A percentile compares a stretch with the other conserved stretches of the same genome.
Conservation (phyloP, 2,329 filamentous ascomycete species). For the Tolypocladium nubicola region DNA sequence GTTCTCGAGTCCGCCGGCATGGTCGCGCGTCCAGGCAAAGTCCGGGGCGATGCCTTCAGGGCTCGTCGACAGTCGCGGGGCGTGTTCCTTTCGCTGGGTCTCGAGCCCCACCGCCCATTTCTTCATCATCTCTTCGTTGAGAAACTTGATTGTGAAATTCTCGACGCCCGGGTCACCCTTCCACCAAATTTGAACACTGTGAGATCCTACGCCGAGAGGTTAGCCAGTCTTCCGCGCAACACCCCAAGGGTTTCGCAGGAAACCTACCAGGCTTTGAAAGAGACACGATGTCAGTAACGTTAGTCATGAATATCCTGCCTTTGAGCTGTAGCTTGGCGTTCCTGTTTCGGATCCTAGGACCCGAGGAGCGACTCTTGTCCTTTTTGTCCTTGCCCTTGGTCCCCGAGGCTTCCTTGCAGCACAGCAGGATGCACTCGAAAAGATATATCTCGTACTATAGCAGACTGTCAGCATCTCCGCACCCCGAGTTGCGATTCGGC, state of each 20-base stretch:
- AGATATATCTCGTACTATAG: slow-evolving; percentile 90
- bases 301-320: slow-evolving; percentile 97
- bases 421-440: slow-evolving; percentile 89
- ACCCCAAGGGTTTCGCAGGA: not conserved
- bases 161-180: slow-evolving; percentile 93
- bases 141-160: slow-evolving; percentile 90
- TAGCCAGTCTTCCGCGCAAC: not conserved
- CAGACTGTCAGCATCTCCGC: not conserved
- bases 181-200: slow-evolving; percentile 97
- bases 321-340: slow-evolving; percentile 86
- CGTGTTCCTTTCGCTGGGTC: slow-evolving; percentile 56
- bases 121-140: slow-evolving; percentile 83
- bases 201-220: slow-evolving; percentile 51
- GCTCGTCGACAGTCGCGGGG: slow-evolving; percentile 34
- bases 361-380: slow-evolving; percentile 46
- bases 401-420: slow-evolving; percentile 88
- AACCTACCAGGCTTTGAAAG: slow-evolving; percentile 73
- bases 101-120: slow-evolving; percentile 83
- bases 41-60: slow-evolving; percentile 51
- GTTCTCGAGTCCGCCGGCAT: slow-evolving; percentile 61
- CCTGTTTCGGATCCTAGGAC: slow-evolving; percentile 48
- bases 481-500: not conserved
- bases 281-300: slow-evolving; percentile 89
- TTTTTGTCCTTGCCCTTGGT: slow-evolving; percentile 76
- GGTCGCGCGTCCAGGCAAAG: slow-evolving; percentile 68